Base-by-base conservation (phyloP, 164 flowering plant species). In the Berberis thunbergii region DNA sequence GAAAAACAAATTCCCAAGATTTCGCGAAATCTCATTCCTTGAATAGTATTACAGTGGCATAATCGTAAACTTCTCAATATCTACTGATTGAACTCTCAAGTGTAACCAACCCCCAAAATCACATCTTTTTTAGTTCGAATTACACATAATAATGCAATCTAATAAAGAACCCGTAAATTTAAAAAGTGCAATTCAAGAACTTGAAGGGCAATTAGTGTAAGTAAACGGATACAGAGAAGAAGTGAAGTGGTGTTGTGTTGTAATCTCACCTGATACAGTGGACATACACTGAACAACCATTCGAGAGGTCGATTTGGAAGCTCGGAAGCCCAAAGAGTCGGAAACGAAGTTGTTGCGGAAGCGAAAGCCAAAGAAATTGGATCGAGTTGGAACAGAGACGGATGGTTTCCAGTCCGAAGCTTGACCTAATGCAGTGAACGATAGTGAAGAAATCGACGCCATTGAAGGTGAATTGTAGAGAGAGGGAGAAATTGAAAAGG, bases 371-470 rank as follows among this genome's bases (percentile, higher is more conserved):
- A 61, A 57, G 26, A 26, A 26, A 26, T 26, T 26, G 26, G 26
- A 26, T 26, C 26, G 64, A 58, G 57, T 48, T 54, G 46, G 69
- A 60, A 57, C 67, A 44, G 46, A 68, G 26, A 56, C 41, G 3
- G 66, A 41, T 42, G 39, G 44, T 53, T 62, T 69, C 59, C 59
- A 50, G 7, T 75, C 74, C 44, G 72, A 62, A 48, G 65, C 69
- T 67, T 72, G 71, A 6, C 67, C 67, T 60, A 74, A 46, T 49
- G 74, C 64, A 3, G 79, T 11, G 60, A 76, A 72, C 2, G 74
- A 70, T 26, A 74, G 41, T 9, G 79, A 73, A 46, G 79, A 71
- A 45, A 79, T 67, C 2, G 77, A 61, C 46, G 79, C 82, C 82
- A 79, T 79, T 46, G 41, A 38, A 52, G 39, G 26, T 41, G 6